Evolutionary conservation across 2,329 filamentous ascomycete species (phyloP), one percentile per base, ranked within the genome.

Genomic region (Aspergillus ruber): DNA sequence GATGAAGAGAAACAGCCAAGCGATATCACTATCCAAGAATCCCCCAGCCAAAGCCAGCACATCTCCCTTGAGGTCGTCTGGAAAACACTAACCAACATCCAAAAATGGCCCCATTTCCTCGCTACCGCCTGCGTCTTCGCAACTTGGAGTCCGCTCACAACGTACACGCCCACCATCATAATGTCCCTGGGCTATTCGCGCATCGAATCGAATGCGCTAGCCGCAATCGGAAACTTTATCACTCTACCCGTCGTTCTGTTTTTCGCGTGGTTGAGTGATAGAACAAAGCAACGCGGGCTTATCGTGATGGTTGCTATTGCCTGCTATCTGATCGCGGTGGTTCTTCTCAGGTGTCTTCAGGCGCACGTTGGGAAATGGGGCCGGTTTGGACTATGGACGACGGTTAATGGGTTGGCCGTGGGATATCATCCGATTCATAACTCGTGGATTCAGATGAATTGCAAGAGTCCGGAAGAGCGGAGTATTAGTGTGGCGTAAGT

Each of bases 351-450:
- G 8, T 58, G 58, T 4, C 55, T 72, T 0, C 73, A 78, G 45
- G 66, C 71, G 0, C 63, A 69, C 42, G 70, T 74, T 0, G 70
- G 71, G 0, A 72, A 67, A 50, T 79, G 77, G 76, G 68, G 67
- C 6, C 68, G 69, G 9, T 77, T 73, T 64, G 74, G 68, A 0
- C 59, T 80, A 5, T 79, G 76, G 76, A 79, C 76, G 3, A 64
- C 66, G 0, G 67, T 78, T 3, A 79, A 79, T 56, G 63, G 63
- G 1, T 70, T 79, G 33, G 74, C 76, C 0, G 76, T 79, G 7
- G 73, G 76, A 0, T 79, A 79, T 51, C 76, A 79, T 56, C 76
- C 76, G 0, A 67, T 76, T 0, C 74, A 78, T 46, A 79, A 79
- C 57, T 69, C 73, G 0, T 79, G 75, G 76, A 62, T 76, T 15